phyloP scores from a whole-genome alignment of 2,329 filamentous ascomycete genomes.

The Aureobasidium vineae region DNA sequence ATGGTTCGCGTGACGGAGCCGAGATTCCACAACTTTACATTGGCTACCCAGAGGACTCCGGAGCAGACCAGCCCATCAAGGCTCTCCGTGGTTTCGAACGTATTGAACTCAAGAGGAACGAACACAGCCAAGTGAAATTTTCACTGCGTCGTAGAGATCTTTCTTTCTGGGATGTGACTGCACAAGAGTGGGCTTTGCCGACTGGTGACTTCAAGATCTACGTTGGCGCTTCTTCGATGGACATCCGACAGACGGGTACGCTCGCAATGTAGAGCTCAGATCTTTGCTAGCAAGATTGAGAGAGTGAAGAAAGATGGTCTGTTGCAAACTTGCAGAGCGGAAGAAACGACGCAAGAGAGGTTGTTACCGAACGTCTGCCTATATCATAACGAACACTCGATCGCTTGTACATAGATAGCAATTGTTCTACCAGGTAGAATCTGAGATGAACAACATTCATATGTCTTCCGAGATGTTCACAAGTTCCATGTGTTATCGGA shows the following conservation, averaged over 20 bases:
- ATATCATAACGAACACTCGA: not conserved
- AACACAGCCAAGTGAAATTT: slow-evolving; percentile 37
- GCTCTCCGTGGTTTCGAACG: slow-evolving; percentile 48
- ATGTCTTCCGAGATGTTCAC: not conserved
- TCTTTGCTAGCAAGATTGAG: not conserved
- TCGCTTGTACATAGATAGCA: not conserved
- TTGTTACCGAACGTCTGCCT: not conserved
- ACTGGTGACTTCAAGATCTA: slow-evolving; percentile 31
- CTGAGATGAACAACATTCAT: not conserved
- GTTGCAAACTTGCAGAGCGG: not conserved
- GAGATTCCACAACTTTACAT: slow-evolving; percentile 59
- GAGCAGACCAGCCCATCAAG: slow-evolving; percentile 46
- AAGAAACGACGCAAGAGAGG: not conserved
- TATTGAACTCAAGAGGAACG: slow-evolving; percentile 35
- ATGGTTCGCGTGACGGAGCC: slow-evolving; percentile 49
- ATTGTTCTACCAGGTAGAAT: not conserved
- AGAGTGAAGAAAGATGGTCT: not conserved
- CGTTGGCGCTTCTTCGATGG: slow-evolving; percentile 11
- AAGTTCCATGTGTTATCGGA: not conserved
- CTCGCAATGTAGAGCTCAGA: slow-evolving; percentile 9
- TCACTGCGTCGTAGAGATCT: slow-evolving; percentile 44
- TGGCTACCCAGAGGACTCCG: slow-evolving; percentile 41
- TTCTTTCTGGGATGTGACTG: slow-evolving; percentile 43
- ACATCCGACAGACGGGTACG: not conserved
- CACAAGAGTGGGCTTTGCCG: slow-evolving; percentile 44